Base-by-base conservation (phyloP, 176 grass and related monocot genomes). In the Rhipidocladum racemiflorum region DNA sequence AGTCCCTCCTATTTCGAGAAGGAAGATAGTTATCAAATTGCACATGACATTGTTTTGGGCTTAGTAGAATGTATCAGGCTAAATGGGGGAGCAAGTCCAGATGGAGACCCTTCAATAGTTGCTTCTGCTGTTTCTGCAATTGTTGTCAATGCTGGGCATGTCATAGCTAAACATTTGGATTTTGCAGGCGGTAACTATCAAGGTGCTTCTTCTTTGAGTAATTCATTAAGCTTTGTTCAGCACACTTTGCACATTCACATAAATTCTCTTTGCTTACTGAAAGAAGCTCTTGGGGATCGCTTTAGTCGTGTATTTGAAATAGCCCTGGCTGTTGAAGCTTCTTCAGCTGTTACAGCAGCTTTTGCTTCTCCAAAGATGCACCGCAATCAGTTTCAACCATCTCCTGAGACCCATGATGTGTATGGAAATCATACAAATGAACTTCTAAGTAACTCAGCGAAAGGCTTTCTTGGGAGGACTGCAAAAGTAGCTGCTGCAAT, bases 271-370 rank as follows among this genome's bases (percentile, higher is more conserved):
- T 96, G 91, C 69, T 88, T 99, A 81, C 85, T 99, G 54, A 99
- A 95, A 84, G 97, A 99, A 74, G 88, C 91, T 76, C 87, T 99
- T 81, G 97, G 97, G n/a, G 97, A 96, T 29, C 89, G 89, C 50
- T 81, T 95, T 38, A 90, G 83, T 65, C 81, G 74, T 67, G 78
- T 91, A 46, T 95, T 99, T 83, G 97, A 99, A 70, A 81, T 99
- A 50, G 87, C 91, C 65, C 85, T 99, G 85, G 97, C 93, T 27
- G 77, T 82, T 85, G 97, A 99, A 90, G 87, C 91, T 64, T 96
- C 91, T 53, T 88, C 87, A 66, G 87, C 85, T 90, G 80, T 99
- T 76, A 85, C 91, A 76, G 74, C 81, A 62, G 73, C 85, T 76
- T 96, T 90, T 85, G 35, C 80, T 89, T 83, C 93, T 79, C 79